Conservation (phyloP, 352 stramenopile genomes). For the Phytophthora vignae region DNA sequence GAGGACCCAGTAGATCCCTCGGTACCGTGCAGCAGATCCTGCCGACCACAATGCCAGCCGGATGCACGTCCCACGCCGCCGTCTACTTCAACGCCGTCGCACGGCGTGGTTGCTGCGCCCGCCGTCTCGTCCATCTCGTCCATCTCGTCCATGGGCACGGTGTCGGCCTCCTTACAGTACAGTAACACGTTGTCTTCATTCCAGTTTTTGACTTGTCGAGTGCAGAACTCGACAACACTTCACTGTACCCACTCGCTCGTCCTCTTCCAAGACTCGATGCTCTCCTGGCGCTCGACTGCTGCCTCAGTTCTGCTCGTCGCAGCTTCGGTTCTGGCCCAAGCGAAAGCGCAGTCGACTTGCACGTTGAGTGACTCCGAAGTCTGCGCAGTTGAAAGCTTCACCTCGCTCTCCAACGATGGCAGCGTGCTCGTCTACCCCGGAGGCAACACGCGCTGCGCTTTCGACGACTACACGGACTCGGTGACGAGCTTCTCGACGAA, state of each 20-base stretch:
- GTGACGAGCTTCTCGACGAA: slow-evolving; percentile 39
- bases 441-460: slow-evolving; percentile 51
- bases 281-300: not conserved
- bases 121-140: no score
- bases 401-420: slow-evolving; percentile 26
- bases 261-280: slow-evolving; percentile 13
- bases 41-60: no score
- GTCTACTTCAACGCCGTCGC: no score
- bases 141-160: no score
- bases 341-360: slow-evolving; percentile 25
- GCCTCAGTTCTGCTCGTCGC: slow-evolving; percentile 19
- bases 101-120: no score
- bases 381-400: slow-evolving; percentile 37
- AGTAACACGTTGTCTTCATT: not conserved
- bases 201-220: slow-evolving; percentile 8
- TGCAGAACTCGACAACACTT: not conserved
- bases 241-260: not conserved
- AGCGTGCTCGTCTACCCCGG: slow-evolving; percentile 52
- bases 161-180: no score
- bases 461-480: slow-evolving; percentile 44
- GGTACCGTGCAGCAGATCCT: no score
- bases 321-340: not conserved
- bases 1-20: no score
- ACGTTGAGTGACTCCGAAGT: slow-evolving; percentile 31
- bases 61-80: no score